Base-by-base conservation (phyloP, 306 rosid species). In the Trifolium dubium region DNA sequence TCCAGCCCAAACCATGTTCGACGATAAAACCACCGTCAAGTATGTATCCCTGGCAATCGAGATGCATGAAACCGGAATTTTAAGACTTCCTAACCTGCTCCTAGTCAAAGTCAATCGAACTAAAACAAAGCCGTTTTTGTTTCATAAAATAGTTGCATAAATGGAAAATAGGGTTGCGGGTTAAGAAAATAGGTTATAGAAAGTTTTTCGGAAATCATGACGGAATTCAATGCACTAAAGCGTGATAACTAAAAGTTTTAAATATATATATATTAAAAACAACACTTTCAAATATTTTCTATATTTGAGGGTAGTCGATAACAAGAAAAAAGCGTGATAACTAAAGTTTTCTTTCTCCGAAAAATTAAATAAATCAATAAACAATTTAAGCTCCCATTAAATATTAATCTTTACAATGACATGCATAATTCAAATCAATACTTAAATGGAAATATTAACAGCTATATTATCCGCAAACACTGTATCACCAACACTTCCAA, bases 401-500 rank as follows among this genome's bases (percentile, higher is more conserved):
- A 72, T 73, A 60, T 9, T 8, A 40, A 64, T 41, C 15, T 58
- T 43, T 14, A 64, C 13, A 32, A 44, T 31, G 12, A 18, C 56
- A 62, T n/a, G 44, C 23, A 23, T 19, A 44, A 40, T 60, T 29
- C 62, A 60, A 67, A 62, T 32, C 65, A 66, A 65, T 4, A 43
- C 40, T 8, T 2, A 70, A 35, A 55, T 63, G 40, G 5, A 70
- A 35, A 44, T 44, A 32, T 50, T 5, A 18, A 31, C 14, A 67
- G 51, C 14, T 56, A 74, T 39, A 60, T 34, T 28, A 79, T 79
- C 83, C 46, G 17, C 74, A 47, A 23, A 46, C 40, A 6, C 40
- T 6, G 9, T 37, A 37, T 9, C 40, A 37, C 40, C 40, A 0
- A 37, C 40, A 37, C 40, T 37, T 37, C 40, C 8, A 1, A 37